Evolutionary conservation across 2,329 filamentous ascomycete species (phyloP).

Genomic region (Pseudogymnoascus destructans): DNA sequence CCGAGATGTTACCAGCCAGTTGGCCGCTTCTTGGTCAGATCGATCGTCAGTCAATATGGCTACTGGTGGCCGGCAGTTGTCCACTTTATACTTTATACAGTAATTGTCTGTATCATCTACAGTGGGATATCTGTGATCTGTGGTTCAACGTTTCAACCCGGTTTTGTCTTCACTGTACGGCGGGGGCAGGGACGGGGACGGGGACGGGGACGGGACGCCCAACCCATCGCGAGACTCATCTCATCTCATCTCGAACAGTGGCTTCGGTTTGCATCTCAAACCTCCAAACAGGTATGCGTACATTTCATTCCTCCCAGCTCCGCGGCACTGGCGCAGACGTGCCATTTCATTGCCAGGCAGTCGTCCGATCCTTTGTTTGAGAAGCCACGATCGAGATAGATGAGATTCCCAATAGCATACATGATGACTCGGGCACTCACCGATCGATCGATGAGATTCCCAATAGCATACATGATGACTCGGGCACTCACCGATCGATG

Average conservation of each 20-base stretch:
- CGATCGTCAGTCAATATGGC: neutral
- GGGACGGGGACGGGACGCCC: neutral
- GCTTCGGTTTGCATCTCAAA: neutral
- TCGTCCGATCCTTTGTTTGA: neutral
- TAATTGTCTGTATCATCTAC: neutral
- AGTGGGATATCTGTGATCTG: neutral
- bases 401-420: neutral
- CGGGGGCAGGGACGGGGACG: neutral
- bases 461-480: neutral
- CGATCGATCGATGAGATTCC: neutral
- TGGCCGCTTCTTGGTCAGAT: neutral
- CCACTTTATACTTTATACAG: neutral
- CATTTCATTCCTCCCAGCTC: neutral
- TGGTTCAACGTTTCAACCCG: neutral
- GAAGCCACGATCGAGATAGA: neutral
- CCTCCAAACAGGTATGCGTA: neutral
- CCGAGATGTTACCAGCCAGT: neutral
- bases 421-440: neutral
- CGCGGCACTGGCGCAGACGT: neutral
- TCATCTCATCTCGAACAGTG: neutral
- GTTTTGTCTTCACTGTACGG: neutral
- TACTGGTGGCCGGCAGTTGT: neutral
- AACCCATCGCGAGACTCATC: neutral
- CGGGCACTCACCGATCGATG: neutral
- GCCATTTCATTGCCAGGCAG: neutral